Conservation (phyloP, 164 flowering plant genomes). For the Tetrastigma voinierianum region DNA sequence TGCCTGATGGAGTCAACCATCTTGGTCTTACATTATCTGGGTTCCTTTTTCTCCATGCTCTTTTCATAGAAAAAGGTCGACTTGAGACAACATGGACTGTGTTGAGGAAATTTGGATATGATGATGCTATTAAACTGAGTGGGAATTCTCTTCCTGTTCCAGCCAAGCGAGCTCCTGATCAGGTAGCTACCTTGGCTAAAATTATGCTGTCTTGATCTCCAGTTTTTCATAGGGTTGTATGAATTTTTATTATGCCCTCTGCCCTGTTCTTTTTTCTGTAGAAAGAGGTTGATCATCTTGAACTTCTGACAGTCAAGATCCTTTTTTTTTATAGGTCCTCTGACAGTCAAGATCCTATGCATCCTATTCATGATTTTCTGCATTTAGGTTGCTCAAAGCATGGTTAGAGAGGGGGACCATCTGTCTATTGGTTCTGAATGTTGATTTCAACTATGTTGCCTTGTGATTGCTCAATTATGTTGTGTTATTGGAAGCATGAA, state of each 20-base stretch:
- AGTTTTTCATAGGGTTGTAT: too few species aligned
- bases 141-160: slow-evolving; percentile 68
- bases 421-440: not conserved
- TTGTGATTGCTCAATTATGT: too few species aligned
- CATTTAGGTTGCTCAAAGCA: too few species aligned
- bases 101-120: slow-evolving; percentile 90
- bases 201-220: too few species aligned
- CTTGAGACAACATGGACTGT: slow-evolving; percentile 99
- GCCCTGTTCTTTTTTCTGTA: too few species aligned
- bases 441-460: not conserved
- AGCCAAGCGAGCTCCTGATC: slow-evolving; percentile 72
- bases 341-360: too few species aligned
- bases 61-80: slow-evolving; percentile 95
- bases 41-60: slow-evolving; percentile 92
- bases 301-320: too few species aligned
- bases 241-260: too few species aligned
- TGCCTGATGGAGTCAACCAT: slow-evolving; percentile 86
- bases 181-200: slow-evolving; percentile 40
- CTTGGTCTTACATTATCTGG: slow-evolving; percentile 92
- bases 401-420: not conserved
- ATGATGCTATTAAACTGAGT: slow-evolving; percentile 77
- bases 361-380: too few species aligned
- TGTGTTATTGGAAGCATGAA: too few species aligned
- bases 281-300: too few species aligned
- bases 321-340: too few species aligned